phyloP scores from a whole-genome alignment of 192 early-diverging fungal genomes.

The Coemansia sp. region DNA sequence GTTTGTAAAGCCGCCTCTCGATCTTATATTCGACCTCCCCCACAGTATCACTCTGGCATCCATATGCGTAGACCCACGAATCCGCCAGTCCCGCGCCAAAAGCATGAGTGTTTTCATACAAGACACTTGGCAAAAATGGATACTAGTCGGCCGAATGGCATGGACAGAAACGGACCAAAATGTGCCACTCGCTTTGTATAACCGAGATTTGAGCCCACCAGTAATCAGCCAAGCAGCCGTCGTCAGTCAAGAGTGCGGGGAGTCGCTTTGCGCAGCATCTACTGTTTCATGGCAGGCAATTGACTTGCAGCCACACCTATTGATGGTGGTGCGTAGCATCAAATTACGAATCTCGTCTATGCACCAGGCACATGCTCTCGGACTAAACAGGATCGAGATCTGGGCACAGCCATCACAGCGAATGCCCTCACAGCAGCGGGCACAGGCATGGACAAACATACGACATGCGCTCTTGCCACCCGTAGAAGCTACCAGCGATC shows the following conservation, averaged over 20 bases:
- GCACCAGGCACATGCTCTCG: conserved; percentile 16
- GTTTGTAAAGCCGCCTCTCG: conserved; percentile 31
- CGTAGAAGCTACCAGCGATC: neutral
- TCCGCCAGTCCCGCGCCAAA: conserved; percentile 10
- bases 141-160: conserved; percentile 12
- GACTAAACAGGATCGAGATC: conserved; percentile 21
- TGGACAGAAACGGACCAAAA: neutral
- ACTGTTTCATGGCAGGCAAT: conserved; percentile 4
- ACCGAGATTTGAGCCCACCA: conserved; percentile 9
- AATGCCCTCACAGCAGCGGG: conserved; percentile 5
- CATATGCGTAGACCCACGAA: conserved; percentile 12
- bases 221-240: neutral
- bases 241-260: neutral
- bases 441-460: neutral
- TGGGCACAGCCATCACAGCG: conserved; percentile 37
- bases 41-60: conserved; percentile 19
- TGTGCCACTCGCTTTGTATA: neutral
- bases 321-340: conserved; percentile 12
- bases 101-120: neutral
- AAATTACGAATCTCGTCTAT: conserved; percentile 17
- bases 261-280: neutral
- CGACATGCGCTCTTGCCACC: neutral
- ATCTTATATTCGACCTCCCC: conserved; percentile 11
- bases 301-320: neutral
- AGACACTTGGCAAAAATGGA: neutral